These are phyloP conservation scores for Ilex asprella DNA, from an alignment of 257 asterid species.

Conservation along the genomic window DNA sequence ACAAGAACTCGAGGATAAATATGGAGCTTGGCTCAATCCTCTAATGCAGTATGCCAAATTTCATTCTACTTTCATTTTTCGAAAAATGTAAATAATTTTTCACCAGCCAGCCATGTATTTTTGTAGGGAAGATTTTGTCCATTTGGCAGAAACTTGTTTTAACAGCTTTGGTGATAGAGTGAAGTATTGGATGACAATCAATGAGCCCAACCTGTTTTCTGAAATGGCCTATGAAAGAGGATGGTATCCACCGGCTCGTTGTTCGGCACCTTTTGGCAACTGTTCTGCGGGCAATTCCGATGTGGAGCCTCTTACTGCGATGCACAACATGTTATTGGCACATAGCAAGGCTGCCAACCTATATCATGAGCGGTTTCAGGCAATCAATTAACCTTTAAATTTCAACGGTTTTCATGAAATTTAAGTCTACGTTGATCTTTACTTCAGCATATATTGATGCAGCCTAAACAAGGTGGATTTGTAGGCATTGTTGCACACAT, in stretches of 20 bases:
- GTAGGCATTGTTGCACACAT: slow-evolving; percentile 39
- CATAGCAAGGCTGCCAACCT: slow-evolving; percentile 71
- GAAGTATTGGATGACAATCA: slow-evolving; percentile 58
- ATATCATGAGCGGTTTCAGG: slow-evolving; percentile 54
- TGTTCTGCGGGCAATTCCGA: slow-evolving; percentile 69
- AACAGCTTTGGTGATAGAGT: slow-evolving; percentile 54
- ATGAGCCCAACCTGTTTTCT: slow-evolving; percentile 52
- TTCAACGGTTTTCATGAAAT: background rate
- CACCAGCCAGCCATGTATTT: background rate
- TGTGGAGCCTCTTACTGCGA: slow-evolving; percentile 54
- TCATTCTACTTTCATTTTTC: background rate
- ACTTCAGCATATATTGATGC: slow-evolving; percentile 5
- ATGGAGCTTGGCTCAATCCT: slow-evolving; percentile 74
- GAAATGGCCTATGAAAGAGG: slow-evolving; percentile 43
- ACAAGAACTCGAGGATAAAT: slow-evolving; percentile 59
- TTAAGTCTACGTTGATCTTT: background rate
- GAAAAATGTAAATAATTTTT: background rate
- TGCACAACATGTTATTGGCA: slow-evolving; percentile 61
- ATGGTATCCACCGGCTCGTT: slow-evolving; percentile 49
- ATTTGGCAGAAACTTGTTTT: slow-evolving; percentile 57
- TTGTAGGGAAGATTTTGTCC: slow-evolving; percentile 55
- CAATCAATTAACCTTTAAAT: slow-evolving; percentile 2
- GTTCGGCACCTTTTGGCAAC: slow-evolving; percentile 69
- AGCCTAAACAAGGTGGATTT: slow-evolving; percentile 46
- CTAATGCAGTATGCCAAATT: slow-evolving; percentile 53